Base-by-base conservation (phyloP, 305 asterid species). In the Fraxinus baroniana region DNA sequence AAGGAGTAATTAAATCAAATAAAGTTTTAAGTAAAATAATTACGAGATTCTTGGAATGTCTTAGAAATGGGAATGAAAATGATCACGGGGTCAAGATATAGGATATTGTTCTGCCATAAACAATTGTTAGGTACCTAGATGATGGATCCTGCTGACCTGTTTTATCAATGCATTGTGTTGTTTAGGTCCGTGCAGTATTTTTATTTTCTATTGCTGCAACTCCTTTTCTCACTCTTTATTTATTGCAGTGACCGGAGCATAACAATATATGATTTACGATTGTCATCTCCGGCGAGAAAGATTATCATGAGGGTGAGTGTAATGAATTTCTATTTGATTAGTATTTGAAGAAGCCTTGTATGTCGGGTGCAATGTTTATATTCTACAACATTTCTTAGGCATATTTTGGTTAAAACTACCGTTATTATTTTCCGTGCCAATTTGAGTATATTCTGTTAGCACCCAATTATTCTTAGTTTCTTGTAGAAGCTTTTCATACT, bases 231-330 rank as follows among this genome's bases (percentile, higher is more conserved):
- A 30, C 66, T 66, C 49, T 76, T 76, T 46, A n/a, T 79, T 35
- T 81, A 64, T 78, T 84, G 89, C 94, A 95, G 99, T 90, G 98
- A 95, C 83, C 91, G 97, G 74, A 95, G 98, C 92, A 95, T 95
- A 81, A 82, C 92, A 33, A 90, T 95, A 87, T 95, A 90, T 83
- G 99, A 95, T 84, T 87, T 94, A 77, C 91, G 98, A 62, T 39
- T 80, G 79, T 88, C 98, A 77, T 90, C 98, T 41, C 97, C 99
- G 15, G 92, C 93, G 35, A 93, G 94, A 87, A 93, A 92, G 93
- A 79, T 95, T 81, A 87, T 93, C 77, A 94, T 93, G 99, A 82
- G 90, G 94, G 99, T 93, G 89, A 89, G 88, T 81, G 2, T 76
- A 74, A 28, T 33, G 7, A n/a, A 4, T 83, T 46, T 82, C 64